phyloP scores from a whole-genome alignment of 345 rosid species.

The Hypericum perforatum region DNA sequence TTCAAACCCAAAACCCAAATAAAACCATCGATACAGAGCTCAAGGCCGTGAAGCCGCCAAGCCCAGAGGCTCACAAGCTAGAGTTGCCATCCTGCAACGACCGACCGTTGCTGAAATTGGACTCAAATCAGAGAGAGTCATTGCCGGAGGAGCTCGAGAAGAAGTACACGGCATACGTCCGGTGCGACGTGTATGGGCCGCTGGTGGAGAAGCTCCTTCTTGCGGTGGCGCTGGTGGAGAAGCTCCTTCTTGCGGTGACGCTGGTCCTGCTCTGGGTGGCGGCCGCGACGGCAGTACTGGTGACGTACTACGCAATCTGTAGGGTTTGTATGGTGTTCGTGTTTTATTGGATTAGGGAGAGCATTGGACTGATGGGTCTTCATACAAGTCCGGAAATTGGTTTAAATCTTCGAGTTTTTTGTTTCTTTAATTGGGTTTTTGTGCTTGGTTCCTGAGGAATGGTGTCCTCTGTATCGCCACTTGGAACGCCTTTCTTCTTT shows the following conservation, averaged over 20 bases:
- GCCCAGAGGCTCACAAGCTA: not conserved
- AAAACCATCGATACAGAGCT: conserved; percentile 66
- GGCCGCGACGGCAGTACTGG: conserved; percentile 38
- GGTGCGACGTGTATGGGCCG: conserved; percentile 67
- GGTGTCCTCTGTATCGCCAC: not conserved
- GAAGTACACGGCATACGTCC: conserved; percentile 79
- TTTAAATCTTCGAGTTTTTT: not conserved
- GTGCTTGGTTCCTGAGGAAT: conserved; percentile 14
- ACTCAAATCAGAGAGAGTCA: conserved; percentile 22
- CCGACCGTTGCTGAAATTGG: conserved; percentile 67
- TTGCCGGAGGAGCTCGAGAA: conserved; percentile 64
- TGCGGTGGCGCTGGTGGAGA: conserved; percentile 60
- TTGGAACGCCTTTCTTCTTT: not conserved
- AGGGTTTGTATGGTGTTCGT: conserved; percentile 69
- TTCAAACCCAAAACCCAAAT: no score
- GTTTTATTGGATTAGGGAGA: no score
- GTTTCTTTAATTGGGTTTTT: not conserved
- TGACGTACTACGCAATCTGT: conserved; percentile 66
- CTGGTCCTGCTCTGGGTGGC: conserved; percentile 61
- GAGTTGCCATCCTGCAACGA: conserved; percentile 33
- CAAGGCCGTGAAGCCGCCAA: conserved; percentile 36
- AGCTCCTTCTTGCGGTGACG: conserved; percentile 42
- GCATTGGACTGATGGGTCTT: no score
- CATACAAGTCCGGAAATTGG: no score
- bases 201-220: conserved; percentile 95